Evolutionary conservation across 192 early-diverging fungal genomes (phyloP), one percentile per base, ranked within the genome.

Genomic region (Dissophora ornata): DNA sequence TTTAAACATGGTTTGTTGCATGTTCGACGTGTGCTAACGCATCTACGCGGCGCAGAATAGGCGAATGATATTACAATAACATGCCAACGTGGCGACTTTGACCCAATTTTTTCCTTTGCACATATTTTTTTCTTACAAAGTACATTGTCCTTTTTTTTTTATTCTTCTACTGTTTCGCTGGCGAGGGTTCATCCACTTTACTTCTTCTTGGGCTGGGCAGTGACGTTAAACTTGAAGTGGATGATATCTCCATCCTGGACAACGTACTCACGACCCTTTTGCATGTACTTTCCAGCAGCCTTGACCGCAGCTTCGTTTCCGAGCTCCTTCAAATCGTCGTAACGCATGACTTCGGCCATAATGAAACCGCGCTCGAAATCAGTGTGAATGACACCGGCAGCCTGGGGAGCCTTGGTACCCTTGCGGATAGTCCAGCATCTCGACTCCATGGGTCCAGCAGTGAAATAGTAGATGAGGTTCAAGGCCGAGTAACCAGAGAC

Each of bases 221-320:
- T 84, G 24, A 84, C 83, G 60, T 84, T 84, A 79, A 84, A 84
- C 80, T 84, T 84, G 87, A 92, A 92, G 75, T 89, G 90, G 44
- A 96, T 90, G 25, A 99, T 91, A 71, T 97, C 97, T 44, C 97
- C 97, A 77, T 96, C 95, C 68, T 93, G 86, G 44, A 98, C 94
- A 40, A 92, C 79, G 46, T 97, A 95, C 0, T 97, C 95, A 63
- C 96, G 94, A 51, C 97, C 95, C 83, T 97, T 94, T 71, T 89
- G 89, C 29, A 87, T 62, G 81, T 95, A 96, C 85, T 95, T 95
- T 42, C 97, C 97, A 11, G 85, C 88, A 30, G 90, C 89, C 86
- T 96, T 98, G 46, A 99, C 95, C 34, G 93, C 93, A 49, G 84
- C 80, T 80, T 98, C 96, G n/a, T 82, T 80, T n/a, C 92, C 93